These are phyloP conservation scores for Sechiopsis laciniata DNA, from an alignment of 306 rosid species.

Conservation along the genomic window DNA sequence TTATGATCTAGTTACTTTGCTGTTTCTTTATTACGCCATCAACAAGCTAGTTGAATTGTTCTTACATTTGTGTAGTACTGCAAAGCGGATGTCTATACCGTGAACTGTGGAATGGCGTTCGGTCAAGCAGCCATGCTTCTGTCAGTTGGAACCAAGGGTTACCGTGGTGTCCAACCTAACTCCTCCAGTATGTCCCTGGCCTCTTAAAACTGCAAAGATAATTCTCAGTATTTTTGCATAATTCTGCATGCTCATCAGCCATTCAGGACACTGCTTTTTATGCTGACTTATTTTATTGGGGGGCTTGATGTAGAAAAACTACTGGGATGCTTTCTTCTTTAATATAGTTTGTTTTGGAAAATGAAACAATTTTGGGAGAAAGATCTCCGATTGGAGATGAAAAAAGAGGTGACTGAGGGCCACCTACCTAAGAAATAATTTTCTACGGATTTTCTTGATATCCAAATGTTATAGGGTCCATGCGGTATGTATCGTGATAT, in stretches of 20 bases:
- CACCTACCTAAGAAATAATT: too few relatives aligned
- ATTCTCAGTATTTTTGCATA: not conserved
- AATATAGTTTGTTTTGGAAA: not conserved
- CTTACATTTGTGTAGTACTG: slow-evolving; percentile 48
- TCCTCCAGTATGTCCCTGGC: slow-evolving; percentile 54
- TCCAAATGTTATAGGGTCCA: too few relatives aligned
- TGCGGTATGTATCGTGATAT: too few relatives aligned
- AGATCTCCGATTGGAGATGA: too few relatives aligned
- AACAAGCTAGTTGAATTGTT: slow-evolving; percentile 13
- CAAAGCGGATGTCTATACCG: slow-evolving; percentile 74
- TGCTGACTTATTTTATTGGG: not conserved
- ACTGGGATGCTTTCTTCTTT: not conserved
- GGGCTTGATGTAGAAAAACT: not conserved
- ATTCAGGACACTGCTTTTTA: not conserved
- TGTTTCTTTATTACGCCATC: not conserved
- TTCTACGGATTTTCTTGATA: too few relatives aligned
- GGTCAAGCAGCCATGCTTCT: slow-evolving; percentile 98
- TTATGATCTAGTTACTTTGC: not conserved
- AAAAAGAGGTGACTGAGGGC: too few relatives aligned
- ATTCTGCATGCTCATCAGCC: slow-evolving; percentile 9
- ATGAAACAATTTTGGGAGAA: too few relatives aligned
- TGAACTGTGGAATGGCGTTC: slow-evolving; percentile 79
- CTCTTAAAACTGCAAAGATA: not conserved
- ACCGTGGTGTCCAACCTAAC: slow-evolving; percentile 73
- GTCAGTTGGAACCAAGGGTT: slow-evolving; percentile 75